phyloP scores from a whole-genome alignment of 1,284 basidiomycete genomes.

The Coriolopsis trogii region DNA sequence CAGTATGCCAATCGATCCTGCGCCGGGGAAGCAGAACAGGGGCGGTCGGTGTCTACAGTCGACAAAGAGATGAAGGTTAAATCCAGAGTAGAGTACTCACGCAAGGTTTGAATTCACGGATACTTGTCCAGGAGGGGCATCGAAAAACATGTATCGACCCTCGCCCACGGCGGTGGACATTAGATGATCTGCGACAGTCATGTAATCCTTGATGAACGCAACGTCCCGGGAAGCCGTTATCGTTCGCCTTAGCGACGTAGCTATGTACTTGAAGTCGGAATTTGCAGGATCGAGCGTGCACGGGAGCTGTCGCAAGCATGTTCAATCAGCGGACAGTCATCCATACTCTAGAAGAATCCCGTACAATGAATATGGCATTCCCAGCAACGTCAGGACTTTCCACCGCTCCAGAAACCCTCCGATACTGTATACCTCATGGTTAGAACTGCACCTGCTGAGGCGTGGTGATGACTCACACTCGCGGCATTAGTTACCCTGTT shows the following conservation, averaged over 20 bases:
- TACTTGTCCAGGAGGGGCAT: conserved; percentile 16
- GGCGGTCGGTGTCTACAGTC: not conserved
- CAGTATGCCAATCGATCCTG: conserved; percentile 35
- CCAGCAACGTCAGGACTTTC: conserved; percentile 14
- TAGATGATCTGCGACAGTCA: conserved; percentile 31
- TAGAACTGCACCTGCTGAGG: not conserved
- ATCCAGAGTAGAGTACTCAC: conserved; percentile 26
- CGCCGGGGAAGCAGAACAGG: not conserved
- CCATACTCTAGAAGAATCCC: conserved; percentile 6
- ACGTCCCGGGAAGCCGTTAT: conserved; percentile 26
- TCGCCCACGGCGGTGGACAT: conserved; percentile 33
- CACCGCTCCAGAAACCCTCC: conserved; percentile 24
- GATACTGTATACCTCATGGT: conserved; percentile 28
- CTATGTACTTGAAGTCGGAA: conserved; percentile 13
- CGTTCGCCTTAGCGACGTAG: conserved; percentile 30
- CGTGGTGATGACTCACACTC: conserved; percentile 25
- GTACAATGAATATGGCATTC: conserved; percentile 35
- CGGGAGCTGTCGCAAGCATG: conserved; percentile 14
- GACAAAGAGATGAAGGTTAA: not conserved
- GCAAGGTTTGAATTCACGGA: conserved; percentile 36
- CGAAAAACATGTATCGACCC: conserved; percentile 27
- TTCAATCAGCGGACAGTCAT: conserved; percentile 7
- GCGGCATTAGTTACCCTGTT: conserved; percentile 30
- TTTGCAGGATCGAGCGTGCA: not conserved
- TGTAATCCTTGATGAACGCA: conserved; percentile 28